Evolutionary conservation across 352 stramenopile species (phyloP), one percentile per base, ranked within the genome.

Genomic region (Phytopythium chamaehyphon): DNA sequence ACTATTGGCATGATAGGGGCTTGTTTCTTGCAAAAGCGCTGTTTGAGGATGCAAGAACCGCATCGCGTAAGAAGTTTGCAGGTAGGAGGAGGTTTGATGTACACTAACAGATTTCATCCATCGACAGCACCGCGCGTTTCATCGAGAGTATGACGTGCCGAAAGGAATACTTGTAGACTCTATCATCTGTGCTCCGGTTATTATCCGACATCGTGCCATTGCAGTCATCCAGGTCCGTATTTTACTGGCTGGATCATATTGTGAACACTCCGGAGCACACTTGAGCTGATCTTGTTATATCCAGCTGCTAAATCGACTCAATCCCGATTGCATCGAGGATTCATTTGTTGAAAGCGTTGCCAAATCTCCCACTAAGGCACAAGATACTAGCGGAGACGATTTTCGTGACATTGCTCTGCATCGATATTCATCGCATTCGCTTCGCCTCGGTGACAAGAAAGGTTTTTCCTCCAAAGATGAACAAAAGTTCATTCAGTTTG

Each of bases 401-500:
- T 65, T 62, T 18, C 48, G 39, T 19, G 73, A 88, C 57, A 53
- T 86, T 33, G 62, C 57, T 18, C 46, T 86, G 3, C 61, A 47
- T 18, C 66, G 69, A n/a, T n/a, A n/a, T n/a, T n/a, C n/a, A 7
- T 62, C 58, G 10, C 66, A 68, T 6, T 65, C 61, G 0, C 21
- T 67, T 9, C 69, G 67, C 39, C 39, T 55, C 16, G 54, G 60
- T 0, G 47, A 51, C 11, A 57, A 54, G 23, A 59, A 59, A n/a
- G 76, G 71, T 0, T 88, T 86, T 57, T 79, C 69, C 7, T 36
- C 58, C 21, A 85, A 86, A 40, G 76, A 88, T 49, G 76, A 88
- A 26, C 69, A 88, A 52, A 80, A 79, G 21, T 60, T 88, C 35
- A 69, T 88, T 48, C 69, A 81, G 50, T 81, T 88, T 22, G 69